Conservation (phyloP, 2,329 filamentous ascomycete species). For the Chaetomiaceae sp. region DNA sequence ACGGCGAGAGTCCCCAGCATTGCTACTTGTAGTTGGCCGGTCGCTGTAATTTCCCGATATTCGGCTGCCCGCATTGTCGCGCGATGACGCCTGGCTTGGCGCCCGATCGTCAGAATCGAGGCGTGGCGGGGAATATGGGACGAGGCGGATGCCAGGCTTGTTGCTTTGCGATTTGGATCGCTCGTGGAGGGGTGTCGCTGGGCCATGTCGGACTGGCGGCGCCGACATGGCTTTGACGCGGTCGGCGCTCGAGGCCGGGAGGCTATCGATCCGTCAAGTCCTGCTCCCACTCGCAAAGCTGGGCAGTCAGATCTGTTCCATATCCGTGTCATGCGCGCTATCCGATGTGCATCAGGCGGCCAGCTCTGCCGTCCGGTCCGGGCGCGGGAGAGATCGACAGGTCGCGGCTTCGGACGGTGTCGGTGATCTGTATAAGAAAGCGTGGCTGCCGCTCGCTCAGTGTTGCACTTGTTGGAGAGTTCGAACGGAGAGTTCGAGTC, state of each 20-base stretch:
- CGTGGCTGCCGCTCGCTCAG: neutral
- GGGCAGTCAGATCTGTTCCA: slow-evolving; percentile 28
- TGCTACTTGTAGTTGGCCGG: slow-evolving; percentile 13
- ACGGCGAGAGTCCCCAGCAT: slow-evolving; percentile 11
- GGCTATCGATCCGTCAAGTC: slow-evolving; percentile 17
- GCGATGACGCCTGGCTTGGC: slow-evolving; percentile 24
- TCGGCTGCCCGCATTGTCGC: slow-evolving; percentile 19
- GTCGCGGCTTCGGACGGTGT: neutral
- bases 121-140: slow-evolving; percentile 43
- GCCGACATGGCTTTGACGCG: slow-evolving; percentile 27
- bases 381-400: neutral
- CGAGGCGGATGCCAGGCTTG: slow-evolving; percentile 40
- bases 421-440: neutral
- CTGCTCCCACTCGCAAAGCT: slow-evolving; percentile 19
- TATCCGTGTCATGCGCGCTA: slow-evolving; percentile 27
- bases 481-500: neutral
- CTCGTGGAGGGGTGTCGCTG: slow-evolving; percentile 34
- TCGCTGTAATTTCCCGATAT: slow-evolving; percentile 19
- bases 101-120: slow-evolving; percentile 27
- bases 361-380: neutral
- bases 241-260: slow-evolving; percentile 23
- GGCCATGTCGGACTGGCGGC: slow-evolving; percentile 27
- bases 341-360: slow-evolving; percentile 5
- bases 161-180: slow-evolving; percentile 37
- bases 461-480: neutral